Evolutionary conservation across 2,329 filamentous ascomycete genomes (phyloP).

Genomic region (Zarea fungicola): DNA sequence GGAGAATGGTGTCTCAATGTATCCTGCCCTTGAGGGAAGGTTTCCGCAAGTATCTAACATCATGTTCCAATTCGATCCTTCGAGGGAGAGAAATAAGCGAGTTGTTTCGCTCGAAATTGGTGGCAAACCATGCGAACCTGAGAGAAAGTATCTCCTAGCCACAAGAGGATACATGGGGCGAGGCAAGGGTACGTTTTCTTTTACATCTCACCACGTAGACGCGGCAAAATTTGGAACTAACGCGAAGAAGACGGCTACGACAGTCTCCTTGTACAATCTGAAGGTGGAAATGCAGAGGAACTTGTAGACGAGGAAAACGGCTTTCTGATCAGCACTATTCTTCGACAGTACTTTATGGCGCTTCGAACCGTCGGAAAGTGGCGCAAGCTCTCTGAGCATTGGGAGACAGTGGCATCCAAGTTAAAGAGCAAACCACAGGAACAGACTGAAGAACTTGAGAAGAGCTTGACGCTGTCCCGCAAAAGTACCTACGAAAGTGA

Average conservation of each 20-base stretch:
- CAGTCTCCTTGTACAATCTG: conserved; percentile 66
- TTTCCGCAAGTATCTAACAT: conserved; percentile 89
- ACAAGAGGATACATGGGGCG: conserved; percentile 86
- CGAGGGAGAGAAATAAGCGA: conserved; percentile 53
- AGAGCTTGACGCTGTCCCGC: conserved; percentile 17
- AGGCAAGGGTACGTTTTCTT: conserved; percentile 53
- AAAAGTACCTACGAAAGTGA: conserved; percentile 1
- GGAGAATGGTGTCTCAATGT: conserved; percentile 75
- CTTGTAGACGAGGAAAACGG: conserved; percentile 83
- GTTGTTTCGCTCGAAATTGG: conserved; percentile 59
- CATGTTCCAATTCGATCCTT: conserved; percentile 65
- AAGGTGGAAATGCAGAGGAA: conserved; percentile 72
- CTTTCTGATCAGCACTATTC: conserved; percentile 76
- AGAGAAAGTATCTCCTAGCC: conserved; percentile 64
- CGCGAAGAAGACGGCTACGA: conserved; percentile 62
- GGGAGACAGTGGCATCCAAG: conserved; percentile 58
- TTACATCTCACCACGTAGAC: neutral
- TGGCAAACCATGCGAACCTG: conserved; percentile 54
- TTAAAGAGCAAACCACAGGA: conserved; percentile 48
- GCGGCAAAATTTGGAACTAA: neutral
- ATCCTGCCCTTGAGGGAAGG: conserved; percentile 76
- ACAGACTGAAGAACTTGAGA: conserved; percentile 25
- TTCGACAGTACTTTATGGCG: conserved; percentile 88
- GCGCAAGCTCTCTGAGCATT: conserved; percentile 68
- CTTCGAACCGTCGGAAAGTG: conserved; percentile 76